A percentile compares a stretch with the other conserved stretches of the same genome.
phyloP scores from a whole-genome alignment of 1,139 yeast genomes.

The Candida sanyaensis region DNA sequence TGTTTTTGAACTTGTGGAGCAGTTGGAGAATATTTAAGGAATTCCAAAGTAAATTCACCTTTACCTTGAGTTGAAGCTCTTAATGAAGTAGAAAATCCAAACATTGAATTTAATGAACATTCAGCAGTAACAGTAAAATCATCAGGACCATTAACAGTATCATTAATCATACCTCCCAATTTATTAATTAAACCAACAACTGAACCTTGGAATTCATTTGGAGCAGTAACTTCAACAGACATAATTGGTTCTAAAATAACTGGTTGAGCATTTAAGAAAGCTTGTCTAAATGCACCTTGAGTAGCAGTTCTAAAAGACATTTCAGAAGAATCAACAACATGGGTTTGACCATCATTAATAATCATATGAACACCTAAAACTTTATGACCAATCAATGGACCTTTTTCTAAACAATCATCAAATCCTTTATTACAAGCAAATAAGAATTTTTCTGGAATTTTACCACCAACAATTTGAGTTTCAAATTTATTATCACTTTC shows the following conservation, averaged over 20 bases:
- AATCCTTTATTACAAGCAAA: conserved; percentile 96
- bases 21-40: conserved; percentile 88
- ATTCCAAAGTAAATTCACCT: conserved; percentile 96
- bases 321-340: conserved; percentile 96
- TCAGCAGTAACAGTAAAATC: conserved; percentile 94
- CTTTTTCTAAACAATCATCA: conserved; percentile 92
- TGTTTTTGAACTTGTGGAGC: conserved; percentile 89
- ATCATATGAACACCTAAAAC: conserved; percentile 93
- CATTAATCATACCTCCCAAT: conserved; percentile 88
- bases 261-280: conserved; percentile 82
- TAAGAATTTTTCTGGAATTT: conserved; percentile 91
- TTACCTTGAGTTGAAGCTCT: conserved; percentile 99
- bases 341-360: conserved; percentile 96
- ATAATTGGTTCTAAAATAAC: conserved; percentile 94
- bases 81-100: conserved; percentile 92
- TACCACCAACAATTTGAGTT: conserved; percentile 94
- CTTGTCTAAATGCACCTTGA: conserved; percentile 87
- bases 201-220: conserved; percentile 93
- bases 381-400: conserved; percentile 93
- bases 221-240: conserved; percentile 92
- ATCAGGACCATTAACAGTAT: conserved; percentile 91
- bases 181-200: conserved; percentile 92
- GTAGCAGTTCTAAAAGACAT: conserved; percentile 94
- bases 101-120: conserved; percentile 92
- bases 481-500: conserved; percentile 73